Evolutionary conservation across 163 green algal genomes (phyloP).

Genomic region (Scenedesmus sp.): DNA sequence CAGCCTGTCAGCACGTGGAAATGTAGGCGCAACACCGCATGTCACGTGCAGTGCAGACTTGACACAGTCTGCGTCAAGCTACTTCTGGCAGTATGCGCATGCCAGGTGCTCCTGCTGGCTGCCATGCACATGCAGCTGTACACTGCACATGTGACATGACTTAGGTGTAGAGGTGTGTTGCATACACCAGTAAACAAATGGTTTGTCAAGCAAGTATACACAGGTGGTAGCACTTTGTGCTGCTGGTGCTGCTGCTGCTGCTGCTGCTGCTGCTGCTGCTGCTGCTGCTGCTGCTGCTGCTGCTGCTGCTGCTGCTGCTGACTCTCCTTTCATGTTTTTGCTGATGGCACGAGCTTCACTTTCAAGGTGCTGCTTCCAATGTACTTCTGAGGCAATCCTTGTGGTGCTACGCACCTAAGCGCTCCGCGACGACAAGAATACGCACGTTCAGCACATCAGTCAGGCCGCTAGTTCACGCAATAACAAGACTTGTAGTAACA

Average conservation of each 20-base stretch:
- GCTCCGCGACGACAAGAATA: not conserved
- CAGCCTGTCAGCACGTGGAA: not conserved
- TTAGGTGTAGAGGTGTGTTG: not conserved
- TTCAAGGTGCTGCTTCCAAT: too few species aligned
- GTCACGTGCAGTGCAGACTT: not conserved
- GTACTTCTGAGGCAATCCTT: not conserved
- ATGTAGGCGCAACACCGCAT: too few species aligned
- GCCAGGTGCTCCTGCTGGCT: not conserved
- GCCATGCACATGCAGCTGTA: not conserved
- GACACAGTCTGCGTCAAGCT: not conserved
- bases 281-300: not conserved
- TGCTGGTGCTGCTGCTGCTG: slow-evolving; percentile 19
- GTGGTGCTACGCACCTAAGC: not conserved
- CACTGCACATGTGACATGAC: not conserved
- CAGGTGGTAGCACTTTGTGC: not conserved
- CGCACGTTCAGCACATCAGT: not conserved
- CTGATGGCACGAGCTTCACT: not conserved
- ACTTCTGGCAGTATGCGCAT: not conserved
- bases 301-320: not conserved
- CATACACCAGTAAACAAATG: not conserved
- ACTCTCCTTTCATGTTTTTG: not conserved
- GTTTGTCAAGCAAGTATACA: not conserved
- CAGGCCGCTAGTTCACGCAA: too few species aligned
- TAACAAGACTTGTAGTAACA: not conserved
- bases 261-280: not conserved